Base-by-base conservation (phyloP, 2,329 filamentous ascomycete species). In the Cercospora sp. region DNA sequence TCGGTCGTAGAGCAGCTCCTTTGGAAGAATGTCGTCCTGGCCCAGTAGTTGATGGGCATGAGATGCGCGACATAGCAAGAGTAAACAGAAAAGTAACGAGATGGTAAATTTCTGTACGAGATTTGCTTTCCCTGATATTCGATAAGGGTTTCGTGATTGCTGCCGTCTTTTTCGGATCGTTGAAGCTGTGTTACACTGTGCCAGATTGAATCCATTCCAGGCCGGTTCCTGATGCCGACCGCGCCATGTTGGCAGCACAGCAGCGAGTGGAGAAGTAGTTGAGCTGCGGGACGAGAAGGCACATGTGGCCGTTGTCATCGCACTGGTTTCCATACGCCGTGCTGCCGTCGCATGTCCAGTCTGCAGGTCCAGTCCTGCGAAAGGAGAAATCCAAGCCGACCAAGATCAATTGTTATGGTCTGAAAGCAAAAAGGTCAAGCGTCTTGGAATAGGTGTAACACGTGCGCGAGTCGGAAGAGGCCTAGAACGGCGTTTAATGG, bases 1-100 rank as follows among this genome's bases (percentile, higher is more conserved):
- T 59, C 68, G 66, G 67, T 78, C 76, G 69, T 74, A 75, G 36
- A 76, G 63, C 18, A 76, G 70, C 64, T 73, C 72, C 20, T 60
- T 57, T 8, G 64, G 67, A 4, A 68, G 67, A 28, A 69, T 48
- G 3, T 70, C 63, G 53, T 66, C 66, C 23, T 68, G 69, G 31
- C 64, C 67, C 60, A 72, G 67, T 31, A 70, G 42, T 33, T 64
- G 51, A 31, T 68, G 61, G 16, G 74, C 74, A 63, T 66, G 55
- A 51, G 70, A 71, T 33, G 65, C 68, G 67, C 64, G 69, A 67
- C 66, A 71, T 31, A 74, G 67, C 40, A 73, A 65, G 51, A 75
- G 65, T 57, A 76, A 51, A 58, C 68, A 69, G 66, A 72, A 67
- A 33, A 77, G 51, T 6, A 74, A 8, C 51, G 63, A 68, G 63